Evolutionary conservation across 805 yeast species (phyloP).

Genomic region (Yamadazyma endophytica): DNA sequence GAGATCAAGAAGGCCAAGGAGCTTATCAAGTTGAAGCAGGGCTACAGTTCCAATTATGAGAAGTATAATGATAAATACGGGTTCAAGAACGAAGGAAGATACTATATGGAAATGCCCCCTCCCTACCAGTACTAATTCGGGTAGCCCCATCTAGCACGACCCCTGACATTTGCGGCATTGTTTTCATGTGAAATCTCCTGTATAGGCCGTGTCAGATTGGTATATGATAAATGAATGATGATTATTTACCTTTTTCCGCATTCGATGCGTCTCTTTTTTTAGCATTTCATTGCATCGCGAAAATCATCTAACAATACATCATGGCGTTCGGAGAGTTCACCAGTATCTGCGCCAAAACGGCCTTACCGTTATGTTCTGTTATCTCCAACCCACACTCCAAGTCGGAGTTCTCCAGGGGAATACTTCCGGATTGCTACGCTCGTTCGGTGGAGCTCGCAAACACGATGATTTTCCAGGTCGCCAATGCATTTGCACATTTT

Average conservation of each 20-base stretch:
- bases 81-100: no score
- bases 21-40: no score
- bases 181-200: no score
- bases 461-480: constrained; percentile 85
- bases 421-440: constrained; percentile 77
- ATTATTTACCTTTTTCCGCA: no score
- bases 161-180: no score
- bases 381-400: constrained; percentile 48
- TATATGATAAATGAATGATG: no score
- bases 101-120: constrained; percentile 19
- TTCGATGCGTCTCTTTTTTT: no score
- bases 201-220: no score
- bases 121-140: no score
- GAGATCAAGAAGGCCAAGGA: constrained; percentile 13
- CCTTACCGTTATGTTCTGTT: constrained; percentile 78
- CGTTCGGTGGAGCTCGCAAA: constrained; percentile 85
- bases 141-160: no score
- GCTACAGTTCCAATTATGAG: no score
- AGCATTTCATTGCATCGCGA: background rate
- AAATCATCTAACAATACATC: background rate
- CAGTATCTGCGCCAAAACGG: constrained; percentile 58
- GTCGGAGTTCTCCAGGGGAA: constrained; percentile 46
- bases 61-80: constrained; percentile 6
- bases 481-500: constrained; percentile 81
- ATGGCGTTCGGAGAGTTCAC: constrained; percentile 71